These are phyloP conservation scores for Gaeumannomyces tritici DNA, from an alignment of 2,329 filamentous ascomycete genomes.

Conservation along the genomic window DNA sequence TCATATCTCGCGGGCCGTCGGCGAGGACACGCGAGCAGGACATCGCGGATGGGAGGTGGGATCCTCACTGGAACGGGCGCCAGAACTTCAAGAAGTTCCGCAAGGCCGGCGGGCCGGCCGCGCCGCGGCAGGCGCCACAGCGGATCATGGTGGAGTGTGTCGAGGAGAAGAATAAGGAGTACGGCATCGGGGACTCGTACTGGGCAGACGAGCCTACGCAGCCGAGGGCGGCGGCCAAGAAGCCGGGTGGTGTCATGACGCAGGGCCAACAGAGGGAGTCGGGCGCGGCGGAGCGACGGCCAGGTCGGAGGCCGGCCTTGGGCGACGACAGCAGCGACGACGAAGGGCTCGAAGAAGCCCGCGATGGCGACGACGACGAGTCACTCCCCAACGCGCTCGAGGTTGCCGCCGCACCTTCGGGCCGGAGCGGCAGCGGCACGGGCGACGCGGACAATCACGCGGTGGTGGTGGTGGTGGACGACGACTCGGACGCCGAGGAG, in stretches of 20 bases:
- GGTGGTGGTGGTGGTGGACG: background rate
- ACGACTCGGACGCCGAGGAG: slow-evolving; percentile 5
- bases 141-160: slow-evolving; percentile 59
- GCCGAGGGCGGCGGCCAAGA: slow-evolving; percentile 12
- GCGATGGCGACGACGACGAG: slow-evolving; percentile 7
- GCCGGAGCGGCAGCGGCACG: slow-evolving; percentile 25
- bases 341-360: slow-evolving; percentile 11
- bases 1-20: slow-evolving; percentile 32
- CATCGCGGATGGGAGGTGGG: slow-evolving; percentile 56
- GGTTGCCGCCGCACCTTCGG: slow-evolving; percentile 10
- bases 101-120: slow-evolving; percentile 34
- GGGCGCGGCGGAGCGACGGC: background rate
- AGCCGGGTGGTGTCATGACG: slow-evolving; percentile 9
- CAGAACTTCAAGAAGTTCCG: slow-evolving; percentile 94
- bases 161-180: slow-evolving; percentile 60
- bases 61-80: slow-evolving; percentile 83
- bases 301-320: slow-evolving; percentile 12
- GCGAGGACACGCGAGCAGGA: slow-evolving; percentile 36
- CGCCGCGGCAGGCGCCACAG: slow-evolving; percentile 18
- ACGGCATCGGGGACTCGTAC: slow-evolving; percentile 67
- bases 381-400: background rate
- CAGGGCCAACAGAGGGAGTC: slow-evolving; percentile 10
- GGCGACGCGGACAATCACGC: slow-evolving; percentile 7
- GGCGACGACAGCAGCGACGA: slow-evolving; percentile 27
- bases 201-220: slow-evolving; percentile 49